Base-by-base conservation (phyloP, 2,329 filamentous ascomycete species). In the Alternaria sp. region DNA sequence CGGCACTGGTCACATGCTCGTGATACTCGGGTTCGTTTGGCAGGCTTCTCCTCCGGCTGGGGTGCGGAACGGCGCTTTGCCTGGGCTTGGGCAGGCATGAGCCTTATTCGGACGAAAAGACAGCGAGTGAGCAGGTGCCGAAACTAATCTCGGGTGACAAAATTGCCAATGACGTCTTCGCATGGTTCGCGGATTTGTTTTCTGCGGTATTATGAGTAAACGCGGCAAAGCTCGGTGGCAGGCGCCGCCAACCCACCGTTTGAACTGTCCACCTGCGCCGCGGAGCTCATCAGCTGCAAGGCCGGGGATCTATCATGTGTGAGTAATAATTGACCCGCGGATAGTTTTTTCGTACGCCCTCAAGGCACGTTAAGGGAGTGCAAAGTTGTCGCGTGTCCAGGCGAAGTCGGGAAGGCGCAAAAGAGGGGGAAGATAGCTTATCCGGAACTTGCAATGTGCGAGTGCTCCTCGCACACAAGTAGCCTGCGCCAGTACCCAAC, bases 1-100 rank as follows among this genome's bases (percentile, higher is more conserved):
- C 90, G 85, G 73, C 90, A 92, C 68, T 88, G 88, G 71, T 92
- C 89, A 78, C 90, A 92, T 32, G 90, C 90, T 65, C 89, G 83
- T 26, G 89, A 91, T 8, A 91, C 89, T 62, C 89, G 83, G 69
- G 89, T 88, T 44, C 89, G 84, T 77, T 90, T 77, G 72, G 61
- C 68, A 59, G 67, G 73, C 44, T 62, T 75, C 55, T 69, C 68
- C 67, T 62, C 61, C 44, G 63, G 57, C 28, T 68, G 67, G 28
- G 66, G 51, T 44, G 61, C 70, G 52, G 65, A 53, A 62, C 67
- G 71, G 55, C 74, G 73, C 66, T 75, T 76, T 44, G 63, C 59
- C 57, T 72, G 67, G 45, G 69, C 46, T 68, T 73, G 69, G 30
- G 67, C 52, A 71, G 73, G 70, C 75, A 77, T 76, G 62, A 65